Evolutionary conservation across 1,284 basidiomycete species (phyloP), one percentile per base, ranked within the genome.

Genomic region (Cutaneotrichosporon sp.): DNA sequence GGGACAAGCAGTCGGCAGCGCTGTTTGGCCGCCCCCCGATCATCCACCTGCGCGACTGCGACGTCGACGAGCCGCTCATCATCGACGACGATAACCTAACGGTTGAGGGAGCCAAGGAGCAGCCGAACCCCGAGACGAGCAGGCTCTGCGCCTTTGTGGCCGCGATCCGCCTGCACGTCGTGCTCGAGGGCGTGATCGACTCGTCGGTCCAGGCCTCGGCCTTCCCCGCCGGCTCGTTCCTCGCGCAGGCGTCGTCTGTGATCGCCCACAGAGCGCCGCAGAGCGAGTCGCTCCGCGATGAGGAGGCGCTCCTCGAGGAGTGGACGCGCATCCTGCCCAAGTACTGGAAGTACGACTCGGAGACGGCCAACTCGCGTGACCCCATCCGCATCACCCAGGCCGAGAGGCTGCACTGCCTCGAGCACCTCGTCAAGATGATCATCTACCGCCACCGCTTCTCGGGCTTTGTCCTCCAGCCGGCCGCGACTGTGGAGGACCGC

Each of bases 51-150:
- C 84, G 89, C 61, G 92, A 94, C 74, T 93, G 90, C 78, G 92
- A 95, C 73, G 88, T 92, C 14, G 84, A 86, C 7, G 91, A 93
- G 75, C 91, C 91, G 2, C 80, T 87, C 10, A 83, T 89, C 22
- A 85, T 93, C n/a, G 92, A 93, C 73, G 92, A 95, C 75, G 91
- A 95, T 73, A 90, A 85, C 76, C 88, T 94, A 67, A 87, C 89
- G 2, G 83, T 82, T 22, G 90, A 92, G 11, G 84, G 85, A 18
- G 80, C 91, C 43, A 84, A 85, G 20, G 77, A 84, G 1, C 89
- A 90, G 63, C 86, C 89, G 2, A 81, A 84, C 6, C 88, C 88
- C 22, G 86, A 84, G 13, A 86, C 89, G 68, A 88, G 86, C 70
- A 84, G 91, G 52, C 85, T 94, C 81, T 84, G 84, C 66, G 90